Percentiles rank a stretch among this genome's conserved stretches.
phyloP scores from a whole-genome alignment of 208 protist genomes.

The Trichomonas tenax region DNA sequence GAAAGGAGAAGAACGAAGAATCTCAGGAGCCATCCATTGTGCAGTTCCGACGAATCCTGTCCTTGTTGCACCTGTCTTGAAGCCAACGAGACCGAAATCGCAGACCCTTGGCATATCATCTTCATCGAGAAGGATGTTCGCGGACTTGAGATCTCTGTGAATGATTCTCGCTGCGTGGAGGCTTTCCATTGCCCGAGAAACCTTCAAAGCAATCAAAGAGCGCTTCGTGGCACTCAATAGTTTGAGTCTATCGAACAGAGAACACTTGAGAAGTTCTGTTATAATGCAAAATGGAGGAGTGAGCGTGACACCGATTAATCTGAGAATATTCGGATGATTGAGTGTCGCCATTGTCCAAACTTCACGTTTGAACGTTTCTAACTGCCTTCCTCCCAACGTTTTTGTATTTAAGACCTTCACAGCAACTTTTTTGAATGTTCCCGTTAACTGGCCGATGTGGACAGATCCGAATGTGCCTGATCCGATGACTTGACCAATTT shows the following conservation, averaged over 20 bases:
- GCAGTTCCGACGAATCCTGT: slow-evolving; percentile 19
- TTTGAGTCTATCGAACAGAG: not conserved
- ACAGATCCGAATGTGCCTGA: not conserved
- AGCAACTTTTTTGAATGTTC: not conserved
- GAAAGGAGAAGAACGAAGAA: not conserved
- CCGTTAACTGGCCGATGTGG: not conserved
- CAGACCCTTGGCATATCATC: not conserved
- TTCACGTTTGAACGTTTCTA: not conserved
- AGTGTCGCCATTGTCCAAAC: not conserved
- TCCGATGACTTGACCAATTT: not conserved
- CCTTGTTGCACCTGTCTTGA: not conserved
- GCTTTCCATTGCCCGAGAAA: slow-evolving; percentile 41
- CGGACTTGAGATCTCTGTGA: slow-evolving; percentile 43
- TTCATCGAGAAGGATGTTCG: slow-evolving; percentile 35
- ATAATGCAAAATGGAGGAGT: slow-evolving; percentile 1
- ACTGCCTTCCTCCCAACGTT: not conserved
- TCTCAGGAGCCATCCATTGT: slow-evolving; percentile 9
- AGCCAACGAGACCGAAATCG: not conserved
- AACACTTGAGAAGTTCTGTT: not conserved
- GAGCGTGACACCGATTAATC: not conserved
- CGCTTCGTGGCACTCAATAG: not conserved
- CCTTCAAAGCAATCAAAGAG: slow-evolving; percentile 31
- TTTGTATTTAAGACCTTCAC: not conserved
- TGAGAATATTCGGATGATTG: not conserved
- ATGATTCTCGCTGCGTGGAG: slow-evolving; percentile 39